Evolutionary conservation across 495 filamentous ascomycete genomes (phyloP), one percentile per base, ranked within the genome.

Genomic region (Penicillium salamii): DNA sequence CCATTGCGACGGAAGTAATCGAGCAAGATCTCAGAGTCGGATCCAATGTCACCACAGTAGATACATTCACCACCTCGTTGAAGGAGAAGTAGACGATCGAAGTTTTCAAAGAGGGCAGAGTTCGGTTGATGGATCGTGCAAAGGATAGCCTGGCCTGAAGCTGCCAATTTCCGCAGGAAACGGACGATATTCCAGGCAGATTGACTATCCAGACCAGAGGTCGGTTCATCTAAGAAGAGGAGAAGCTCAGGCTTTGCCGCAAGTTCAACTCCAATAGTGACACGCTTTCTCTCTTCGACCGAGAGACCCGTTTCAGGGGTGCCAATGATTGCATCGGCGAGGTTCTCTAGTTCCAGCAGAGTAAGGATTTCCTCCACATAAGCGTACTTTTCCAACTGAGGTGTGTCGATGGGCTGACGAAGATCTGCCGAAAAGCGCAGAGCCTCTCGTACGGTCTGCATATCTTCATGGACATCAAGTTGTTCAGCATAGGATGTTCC

Each of bases 61-160:
- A 87, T 80, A 23, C 74, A 72, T 31, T 81, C 69, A 13, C 86
- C 86, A n/a, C 83, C 84, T 38, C 67, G 69, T 48, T 83, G 78
- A 7, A 90, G 73, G 3, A 89, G 70, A 0, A 89, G 60, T 5
- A 89, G 69, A 7, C 81, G 71, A 55, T 89, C 86, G 45, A 90
- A 90, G 54, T 87, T 85, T 60, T 93, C 85, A 54, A 97, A 96
- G 0, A 97, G 76, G 0, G 88, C 85, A 3, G 88, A 82, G 59
- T 88, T 88, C 13, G 91, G 91, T 55, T 97, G 91, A 65, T 96
- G 91, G 54, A 96, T 97, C 0, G 91, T 96, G 67, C 87, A 90
- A 1, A 96, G 79, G 61, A 96, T 89, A 14, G 91, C 90, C 57
- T 96, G 90, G 1, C 91, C 91, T 32, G 84, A 83, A 1, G 79